These are phyloP conservation scores for Cladosporium colombiae DNA, from an alignment of 2,329 filamentous ascomycete genomes.

Conservation along the genomic window DNA sequence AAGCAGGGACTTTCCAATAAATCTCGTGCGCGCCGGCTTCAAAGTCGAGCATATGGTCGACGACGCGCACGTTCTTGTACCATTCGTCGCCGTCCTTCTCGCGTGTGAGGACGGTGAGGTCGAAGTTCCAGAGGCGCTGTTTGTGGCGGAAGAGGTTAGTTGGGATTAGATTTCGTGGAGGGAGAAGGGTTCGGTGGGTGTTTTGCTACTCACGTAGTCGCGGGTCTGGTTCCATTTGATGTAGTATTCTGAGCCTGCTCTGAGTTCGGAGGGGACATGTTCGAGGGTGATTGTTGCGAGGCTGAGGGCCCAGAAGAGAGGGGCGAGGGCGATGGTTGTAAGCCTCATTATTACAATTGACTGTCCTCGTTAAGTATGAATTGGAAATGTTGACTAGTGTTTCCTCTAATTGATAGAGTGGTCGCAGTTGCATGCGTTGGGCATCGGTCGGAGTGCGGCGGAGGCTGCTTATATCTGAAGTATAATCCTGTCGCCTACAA, in stretches of 20 bases:
- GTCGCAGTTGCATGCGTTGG: neutral
- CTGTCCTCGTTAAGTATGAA: neutral
- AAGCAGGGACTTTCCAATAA: neutral
- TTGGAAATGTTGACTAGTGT: neutral
- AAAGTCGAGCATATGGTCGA: neutral
- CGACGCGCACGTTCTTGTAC: neutral
- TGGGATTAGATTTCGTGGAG: too few relatives aligned
- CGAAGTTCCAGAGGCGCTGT: neutral
- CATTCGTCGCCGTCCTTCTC: neutral
- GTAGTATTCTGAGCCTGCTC: neutral
- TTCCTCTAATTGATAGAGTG: neutral
- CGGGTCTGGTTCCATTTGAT: neutral
- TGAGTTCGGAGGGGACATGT: neutral
- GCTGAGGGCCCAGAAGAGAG: slow-evolving; percentile 1
- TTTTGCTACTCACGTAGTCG: neutral
- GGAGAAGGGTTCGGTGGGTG: neutral
- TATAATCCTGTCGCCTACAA: neutral
- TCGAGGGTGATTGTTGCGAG: neutral
- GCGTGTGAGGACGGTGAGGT: neutral
- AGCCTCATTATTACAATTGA: neutral
- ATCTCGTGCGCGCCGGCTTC: neutral
- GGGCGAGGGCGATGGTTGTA: neutral
- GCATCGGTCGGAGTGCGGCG: neutral
- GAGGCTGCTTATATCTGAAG: neutral
- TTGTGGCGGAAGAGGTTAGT: neutral